Evolutionary conservation across 371 early-diverging fungal genomes (phyloP).

Genomic region (Saksenaea oblongispora): DNA sequence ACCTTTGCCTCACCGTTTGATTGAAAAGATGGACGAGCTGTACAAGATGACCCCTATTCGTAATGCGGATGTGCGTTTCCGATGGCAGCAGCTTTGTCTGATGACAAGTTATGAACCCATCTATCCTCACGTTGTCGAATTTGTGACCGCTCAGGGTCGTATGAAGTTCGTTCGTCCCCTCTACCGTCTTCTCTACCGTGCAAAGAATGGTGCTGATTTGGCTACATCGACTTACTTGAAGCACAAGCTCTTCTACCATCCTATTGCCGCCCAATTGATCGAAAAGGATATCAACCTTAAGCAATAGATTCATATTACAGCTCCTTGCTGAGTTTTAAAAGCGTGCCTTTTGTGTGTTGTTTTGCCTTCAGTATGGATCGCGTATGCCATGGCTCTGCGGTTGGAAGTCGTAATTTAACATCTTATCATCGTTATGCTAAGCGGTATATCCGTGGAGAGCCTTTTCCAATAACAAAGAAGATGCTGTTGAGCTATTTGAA

Average conservation of each 20-base stretch:
- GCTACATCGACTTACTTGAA: slow-evolving; percentile 82
- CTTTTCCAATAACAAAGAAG: too few relatives aligned
- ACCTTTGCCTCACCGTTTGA: slow-evolving; percentile 63
- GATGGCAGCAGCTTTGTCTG: slow-evolving; percentile 87
- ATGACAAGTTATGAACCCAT: slow-evolving; percentile 76
- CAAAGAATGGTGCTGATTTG: slow-evolving; percentile 69
- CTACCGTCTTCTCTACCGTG: slow-evolving; percentile 66
- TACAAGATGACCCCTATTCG: slow-evolving; percentile 71
- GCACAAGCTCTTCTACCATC: slow-evolving; percentile 89
- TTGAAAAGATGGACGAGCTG: slow-evolving; percentile 71
- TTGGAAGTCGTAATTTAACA: too few relatives aligned
- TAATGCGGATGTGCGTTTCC: slow-evolving; percentile 88
- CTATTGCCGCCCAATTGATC: slow-evolving; percentile 85
- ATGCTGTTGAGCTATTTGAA: too few relatives aligned
- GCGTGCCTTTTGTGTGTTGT: too few relatives aligned
- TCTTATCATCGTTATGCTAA: too few relatives aligned
- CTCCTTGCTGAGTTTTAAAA: too few relatives aligned
- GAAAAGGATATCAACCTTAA: slow-evolving; percentile 78
- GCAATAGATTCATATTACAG: too few relatives aligned
- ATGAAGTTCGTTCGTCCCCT: slow-evolving; percentile 94
- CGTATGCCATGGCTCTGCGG: too few relatives aligned
- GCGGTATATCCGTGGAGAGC: too few relatives aligned
- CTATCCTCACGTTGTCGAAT: slow-evolving; percentile 73
- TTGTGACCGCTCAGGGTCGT: slow-evolving; percentile 87
- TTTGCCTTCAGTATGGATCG: too few relatives aligned